phyloP scores from a whole-genome alignment of 2,329 filamentous ascomycete species.

The Colletotrichum navitas region DNA sequence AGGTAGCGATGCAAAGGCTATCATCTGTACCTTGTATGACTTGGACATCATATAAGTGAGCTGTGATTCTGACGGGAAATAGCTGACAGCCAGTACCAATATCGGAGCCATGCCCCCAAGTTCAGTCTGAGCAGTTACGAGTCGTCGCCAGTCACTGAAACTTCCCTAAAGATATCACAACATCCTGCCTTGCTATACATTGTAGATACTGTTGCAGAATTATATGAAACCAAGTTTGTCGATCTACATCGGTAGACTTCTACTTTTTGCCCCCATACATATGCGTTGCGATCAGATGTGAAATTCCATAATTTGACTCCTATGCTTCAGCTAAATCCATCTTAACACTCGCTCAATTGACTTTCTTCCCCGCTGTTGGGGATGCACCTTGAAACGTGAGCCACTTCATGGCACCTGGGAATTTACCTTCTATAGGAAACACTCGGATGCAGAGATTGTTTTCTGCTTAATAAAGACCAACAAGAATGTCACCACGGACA shows the following conservation, averaged over 20 bases:
- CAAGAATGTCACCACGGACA: conserved; percentile 70
- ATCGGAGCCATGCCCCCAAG: too few species aligned
- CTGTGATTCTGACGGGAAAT: too few species aligned
- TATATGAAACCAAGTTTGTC: background rate
- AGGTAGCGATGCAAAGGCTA: too few species aligned
- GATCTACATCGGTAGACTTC: background rate
- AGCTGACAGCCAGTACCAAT: too few species aligned
- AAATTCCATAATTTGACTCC: background rate
- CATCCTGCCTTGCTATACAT: background rate
- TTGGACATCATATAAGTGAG: too few species aligned
- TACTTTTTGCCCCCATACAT: background rate
- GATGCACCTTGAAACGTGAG: background rate
- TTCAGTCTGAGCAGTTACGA: too few species aligned
- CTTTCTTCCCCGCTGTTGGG: background rate
- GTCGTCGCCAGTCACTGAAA: background rate
- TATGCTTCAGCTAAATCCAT: background rate
- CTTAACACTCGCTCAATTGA: background rate
- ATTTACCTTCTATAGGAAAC: background rate
- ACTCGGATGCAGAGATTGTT: background rate
- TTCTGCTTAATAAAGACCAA: conserved; percentile 64
- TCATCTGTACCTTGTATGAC: too few species aligned
- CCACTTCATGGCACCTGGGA: too few species aligned
- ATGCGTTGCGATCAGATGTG: background rate
- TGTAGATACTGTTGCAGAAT: background rate
- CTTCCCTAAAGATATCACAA: background rate